Conservation (phyloP, 129 eudicot genomes). For the Oenanthe sinensis region DNA sequence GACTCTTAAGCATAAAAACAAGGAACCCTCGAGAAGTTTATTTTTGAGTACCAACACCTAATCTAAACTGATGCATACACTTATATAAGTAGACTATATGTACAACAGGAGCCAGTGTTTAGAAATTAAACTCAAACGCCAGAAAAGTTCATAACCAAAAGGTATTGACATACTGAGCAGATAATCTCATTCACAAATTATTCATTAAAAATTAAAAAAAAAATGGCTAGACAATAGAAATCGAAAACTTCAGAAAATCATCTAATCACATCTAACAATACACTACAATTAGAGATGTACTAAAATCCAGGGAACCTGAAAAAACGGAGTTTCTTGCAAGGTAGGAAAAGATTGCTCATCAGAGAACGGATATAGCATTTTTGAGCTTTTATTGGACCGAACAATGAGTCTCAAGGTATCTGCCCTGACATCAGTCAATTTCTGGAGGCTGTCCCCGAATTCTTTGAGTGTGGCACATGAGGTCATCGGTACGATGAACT, state of each 20-base stretch:
- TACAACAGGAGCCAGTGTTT: not conserved
- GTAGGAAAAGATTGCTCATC: conserved; percentile 49
- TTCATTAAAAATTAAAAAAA: not conserved
- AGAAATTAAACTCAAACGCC: not conserved
- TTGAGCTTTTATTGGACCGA: conserved; percentile 50
- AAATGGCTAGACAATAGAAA: not conserved
- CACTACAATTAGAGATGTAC: not conserved
- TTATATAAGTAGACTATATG: not conserved
- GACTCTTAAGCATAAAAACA: not conserved
- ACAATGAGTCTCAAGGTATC: conserved; percentile 77
- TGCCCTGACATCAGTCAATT: conserved; percentile 55
- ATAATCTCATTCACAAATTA: too few species aligned
- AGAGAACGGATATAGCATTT: conserved; percentile 60
- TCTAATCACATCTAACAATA: not conserved
- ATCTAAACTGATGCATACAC: not conserved
- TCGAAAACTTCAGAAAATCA: not conserved
- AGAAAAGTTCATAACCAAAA: not conserved
- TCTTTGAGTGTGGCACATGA: conserved; percentile 43
- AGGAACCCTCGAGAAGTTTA: too few species aligned
- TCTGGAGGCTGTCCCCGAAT: conserved; percentile 61
- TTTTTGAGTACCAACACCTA: not conserved
- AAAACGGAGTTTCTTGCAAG: conserved; percentile 40
- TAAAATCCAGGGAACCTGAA: conserved; percentile 37
- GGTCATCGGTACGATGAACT: conserved; percentile 43
- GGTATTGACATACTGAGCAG: not conserved